A percentile compares a stretch with the other conserved stretches of the same genome.
Conservation (phyloP, 495 filamentous ascomycete genomes). For the Neohortaea acidophila region DNA sequence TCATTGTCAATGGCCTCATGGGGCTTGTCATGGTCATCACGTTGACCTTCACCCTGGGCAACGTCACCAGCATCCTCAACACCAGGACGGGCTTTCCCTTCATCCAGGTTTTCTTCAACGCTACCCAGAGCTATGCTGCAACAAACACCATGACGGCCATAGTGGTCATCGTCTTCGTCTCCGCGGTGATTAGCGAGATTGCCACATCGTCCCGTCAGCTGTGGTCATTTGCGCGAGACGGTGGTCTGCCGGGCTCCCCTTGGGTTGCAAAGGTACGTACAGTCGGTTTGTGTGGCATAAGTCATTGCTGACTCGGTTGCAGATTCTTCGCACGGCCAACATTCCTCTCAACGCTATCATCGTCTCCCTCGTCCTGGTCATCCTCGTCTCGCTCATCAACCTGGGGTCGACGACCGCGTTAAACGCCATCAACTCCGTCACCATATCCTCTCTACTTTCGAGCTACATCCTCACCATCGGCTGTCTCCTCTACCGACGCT, state of each 20-base stretch:
- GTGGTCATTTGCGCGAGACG: slow-evolving; percentile 17
- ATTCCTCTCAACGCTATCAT: slow-evolving; percentile 13
- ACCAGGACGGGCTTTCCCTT: slow-evolving; percentile 11
- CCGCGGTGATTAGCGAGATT: slow-evolving; percentile 1
- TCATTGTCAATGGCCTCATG: slow-evolving; percentile 7
- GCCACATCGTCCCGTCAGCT: slow-evolving; percentile 15
- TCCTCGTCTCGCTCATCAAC: slow-evolving; percentile 13
- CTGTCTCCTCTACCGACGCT: slow-evolving; percentile 1
- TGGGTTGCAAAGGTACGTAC: background rate
- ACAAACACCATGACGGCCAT: slow-evolving; percentile 10
- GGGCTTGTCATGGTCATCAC: slow-evolving; percentile 11
- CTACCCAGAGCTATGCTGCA: slow-evolving; percentile 9
- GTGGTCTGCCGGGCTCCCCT: slow-evolving; percentile 10
- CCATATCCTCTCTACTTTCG: background rate
- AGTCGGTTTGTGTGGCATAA: background rate
- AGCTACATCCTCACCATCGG: slow-evolving; percentile 7
- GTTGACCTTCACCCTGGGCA: slow-evolving; percentile 11
- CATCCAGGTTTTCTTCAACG: slow-evolving; percentile 17
- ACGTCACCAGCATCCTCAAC: slow-evolving; percentile 8
- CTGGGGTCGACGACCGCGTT: slow-evolving; percentile 10
- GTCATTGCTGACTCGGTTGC: slow-evolving; percentile 18
- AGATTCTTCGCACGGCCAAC: slow-evolving; percentile 8
- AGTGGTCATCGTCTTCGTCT: slow-evolving; percentile 1
- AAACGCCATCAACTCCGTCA: slow-evolving; percentile 11
- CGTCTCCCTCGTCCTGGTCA: slow-evolving; percentile 3